Base-by-base conservation (phyloP, 2,329 filamentous ascomycete genomes). In the Coleophoma cylindrospora region DNA sequence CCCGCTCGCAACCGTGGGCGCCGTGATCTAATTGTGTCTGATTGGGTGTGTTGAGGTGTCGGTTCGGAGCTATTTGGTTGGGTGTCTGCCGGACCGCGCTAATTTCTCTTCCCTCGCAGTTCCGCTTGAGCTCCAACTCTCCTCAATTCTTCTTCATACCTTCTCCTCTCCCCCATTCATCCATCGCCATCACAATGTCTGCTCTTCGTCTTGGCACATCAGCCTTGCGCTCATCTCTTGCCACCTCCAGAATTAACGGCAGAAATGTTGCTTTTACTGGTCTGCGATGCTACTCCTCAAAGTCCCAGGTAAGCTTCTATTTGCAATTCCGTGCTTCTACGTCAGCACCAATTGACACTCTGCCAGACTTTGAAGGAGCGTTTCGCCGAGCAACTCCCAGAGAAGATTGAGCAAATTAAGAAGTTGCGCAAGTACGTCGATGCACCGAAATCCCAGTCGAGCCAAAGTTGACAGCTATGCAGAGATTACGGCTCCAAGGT, bases 401-500 rank as follows among this genome's bases (percentile, higher is more conserved):
- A 86, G 72, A 95, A 97, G 84, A 87, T 96, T 69, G 94, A 99
- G 78, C 89, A 97, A 84, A 91, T 99, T 80, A 99, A 99, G 89
- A 85, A 90, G 74, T 86, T 99, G 68, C 84, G 90, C 74, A 96
- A 96, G 90, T 95, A 79, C 71, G 86, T 74, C 41, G 11, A 33
- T 27, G 4, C 50, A 50, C 49, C 37, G 27, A 17, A 13, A 14
- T 14, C 4, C 34, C 15, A 33, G n/a, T 17, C 40, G 34, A n/a
- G 33, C 33, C 47, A 38, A 22, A 38, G 43, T 47, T 34, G 40
- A 22, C 34, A 43, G 37, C 53, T 57, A 64, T 41, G 21, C 63
- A 95, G 91, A 77, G 92, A 96, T 70, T 84, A 95, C 73, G 94
- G 94, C 71, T 89, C 80, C 80, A 97, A 92, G 79, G 89, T 97